Conservation (phyloP, 2,329 filamentous ascomycete genomes). For the Alternaria arbusti region DNA sequence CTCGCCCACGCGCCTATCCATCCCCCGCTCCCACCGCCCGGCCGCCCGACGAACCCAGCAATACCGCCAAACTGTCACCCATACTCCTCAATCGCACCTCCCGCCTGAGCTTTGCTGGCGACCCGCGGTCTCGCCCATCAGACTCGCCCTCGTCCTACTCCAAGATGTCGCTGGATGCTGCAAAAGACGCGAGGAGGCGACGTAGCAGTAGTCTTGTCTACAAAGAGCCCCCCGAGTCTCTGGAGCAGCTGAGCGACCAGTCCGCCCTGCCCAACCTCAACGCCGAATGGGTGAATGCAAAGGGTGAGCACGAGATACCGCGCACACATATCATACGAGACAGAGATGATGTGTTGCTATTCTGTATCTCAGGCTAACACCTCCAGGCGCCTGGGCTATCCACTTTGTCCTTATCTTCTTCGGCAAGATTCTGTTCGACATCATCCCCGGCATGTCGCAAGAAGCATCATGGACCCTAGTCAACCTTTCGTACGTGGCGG, state of each 20-base stretch:
- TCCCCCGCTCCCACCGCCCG: conserved; percentile 1
- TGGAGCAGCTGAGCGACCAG: conserved; percentile 98
- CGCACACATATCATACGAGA: neutral
- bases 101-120: conserved; percentile 81
- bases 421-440: conserved; percentile 96
- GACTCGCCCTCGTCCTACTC: conserved; percentile 29
- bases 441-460: conserved; percentile 93
- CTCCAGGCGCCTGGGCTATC: conserved; percentile 91
- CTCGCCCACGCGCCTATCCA: conserved; percentile 1
- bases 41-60: conserved; percentile 44
- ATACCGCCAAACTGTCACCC: conserved; percentile 96
- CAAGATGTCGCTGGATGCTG: conserved; percentile 44
- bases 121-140: conserved; percentile 61
- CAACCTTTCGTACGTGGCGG: conserved; percentile 99
- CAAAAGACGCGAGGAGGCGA: conserved; percentile 76
- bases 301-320: conserved; percentile 67
- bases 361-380: conserved; percentile 14
- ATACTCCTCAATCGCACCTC: conserved; percentile 84
- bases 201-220: conserved; percentile 99
- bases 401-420: conserved; percentile 90
- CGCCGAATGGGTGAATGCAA: conserved; percentile 98
- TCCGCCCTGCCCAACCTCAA: conserved; percentile 93
- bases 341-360: neutral
- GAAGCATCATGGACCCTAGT: conserved; percentile 98
- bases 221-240: conserved; percentile 92